Evolutionary conservation across 495 filamentous ascomycete genomes (phyloP), one percentile per base, ranked within the genome.

Genomic region (Emericellopsis terricola): DNA sequence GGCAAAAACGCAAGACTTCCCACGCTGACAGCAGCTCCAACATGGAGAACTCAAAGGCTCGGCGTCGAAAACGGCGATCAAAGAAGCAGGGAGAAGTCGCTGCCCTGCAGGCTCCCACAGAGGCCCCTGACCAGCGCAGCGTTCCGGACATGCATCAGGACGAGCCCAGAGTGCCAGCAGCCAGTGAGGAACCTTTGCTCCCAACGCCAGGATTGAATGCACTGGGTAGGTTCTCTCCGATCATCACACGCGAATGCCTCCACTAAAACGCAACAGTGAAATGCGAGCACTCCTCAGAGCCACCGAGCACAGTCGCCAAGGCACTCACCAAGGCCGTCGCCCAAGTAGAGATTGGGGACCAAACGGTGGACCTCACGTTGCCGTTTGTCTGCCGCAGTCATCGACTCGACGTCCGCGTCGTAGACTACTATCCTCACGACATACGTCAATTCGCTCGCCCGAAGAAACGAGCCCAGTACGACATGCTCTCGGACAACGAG

Each of bases 351-450:
- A 39, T 55, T 14, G 37, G 50, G 11, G 39, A 38, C 14, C 34
- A 56, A 2, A 52, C 57, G 9, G 65, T 62, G 2, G 47, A 49
- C 41, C 26, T 73, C 53, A 39, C 43, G 41, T 32, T 64, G 65
- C 33, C 83, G 1, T 94, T 92, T 44, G 64, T 75, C 28, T 83
- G 83, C 47, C 49, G 68, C 33, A 80, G 78, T 34, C 91, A 83
- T 45, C 66, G 61, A 11, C 58, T 68, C 11, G 51, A 54, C 20
- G 76, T 78, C 28, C 77, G 81, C 17, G 76, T 93, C 1, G 63
- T 94, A 11, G 81, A 93, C 49, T 94, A 83, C 55, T 71, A 63
- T 20, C 89, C 89, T 1, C 53, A 55, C 11, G 60, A 62, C 2
- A 52, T 97, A 8, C 70, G 75, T 39, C 72, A 92, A 37, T 96